Conservation (phyloP, 176 grass and related monocot genomes). For the Carex cristatella region DNA sequence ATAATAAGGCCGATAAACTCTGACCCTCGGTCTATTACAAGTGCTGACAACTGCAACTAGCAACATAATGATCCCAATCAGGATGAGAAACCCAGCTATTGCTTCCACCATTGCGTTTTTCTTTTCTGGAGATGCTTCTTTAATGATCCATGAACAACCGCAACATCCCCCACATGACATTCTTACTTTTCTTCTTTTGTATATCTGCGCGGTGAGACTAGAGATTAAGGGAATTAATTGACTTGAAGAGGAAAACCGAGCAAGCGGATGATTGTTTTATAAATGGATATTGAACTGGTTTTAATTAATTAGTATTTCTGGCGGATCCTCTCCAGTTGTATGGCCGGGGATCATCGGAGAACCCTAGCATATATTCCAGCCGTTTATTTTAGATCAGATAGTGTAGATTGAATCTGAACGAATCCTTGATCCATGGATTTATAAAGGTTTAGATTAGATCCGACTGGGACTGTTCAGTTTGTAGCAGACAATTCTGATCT, state of each 20-base stretch:
- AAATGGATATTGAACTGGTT: not conserved
- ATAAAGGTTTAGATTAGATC: not conserved
- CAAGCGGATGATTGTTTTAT: not conserved
- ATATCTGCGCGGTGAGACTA: not conserved
- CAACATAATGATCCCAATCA: not conserved
- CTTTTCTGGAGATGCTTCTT: not conserved
- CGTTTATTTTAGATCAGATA: not conserved
- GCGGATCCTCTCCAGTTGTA: not conserved
- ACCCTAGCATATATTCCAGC: no score
- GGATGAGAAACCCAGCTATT: not conserved
- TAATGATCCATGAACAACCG: not conserved
- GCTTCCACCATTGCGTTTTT: not conserved
- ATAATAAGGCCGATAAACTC: not conserved
- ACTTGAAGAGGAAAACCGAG: not conserved
- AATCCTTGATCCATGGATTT: not conserved
- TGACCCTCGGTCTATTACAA: not conserved
- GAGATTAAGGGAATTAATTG: not conserved
- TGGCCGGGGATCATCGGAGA: not conserved
- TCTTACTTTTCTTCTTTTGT: not conserved
- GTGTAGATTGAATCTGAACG: not conserved
- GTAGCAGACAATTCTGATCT: not conserved
- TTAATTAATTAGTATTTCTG: not conserved
- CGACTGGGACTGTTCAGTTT: not conserved
- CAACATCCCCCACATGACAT: not conserved
- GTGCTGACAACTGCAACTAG: not conserved